Conservation (phyloP, 2,329 filamentous ascomycete genomes). For the Stagonosporopsis vannaccii region DNA sequence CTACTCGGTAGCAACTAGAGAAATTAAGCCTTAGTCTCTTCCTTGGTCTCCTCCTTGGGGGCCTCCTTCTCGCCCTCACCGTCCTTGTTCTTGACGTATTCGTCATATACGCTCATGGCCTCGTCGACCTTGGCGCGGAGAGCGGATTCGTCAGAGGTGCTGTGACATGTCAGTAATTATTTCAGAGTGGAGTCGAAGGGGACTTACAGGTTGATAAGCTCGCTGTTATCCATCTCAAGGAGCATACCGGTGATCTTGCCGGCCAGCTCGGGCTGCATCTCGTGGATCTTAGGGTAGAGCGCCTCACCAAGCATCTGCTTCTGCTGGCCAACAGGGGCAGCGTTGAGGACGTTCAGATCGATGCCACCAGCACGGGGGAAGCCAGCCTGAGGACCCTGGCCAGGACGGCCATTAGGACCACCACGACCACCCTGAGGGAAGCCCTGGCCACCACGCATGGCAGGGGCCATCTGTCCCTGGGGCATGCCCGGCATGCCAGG, state of each 20-base stretch:
- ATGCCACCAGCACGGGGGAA: conserved; percentile 52
- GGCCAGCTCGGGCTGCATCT: conserved; percentile 91
- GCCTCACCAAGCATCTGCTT: conserved; percentile 99
- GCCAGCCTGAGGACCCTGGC: conserved; percentile 39
- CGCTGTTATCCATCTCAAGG: conserved; percentile 96
- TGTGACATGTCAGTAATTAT: conserved; percentile 53
- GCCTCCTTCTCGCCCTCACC: conserved; percentile 49
- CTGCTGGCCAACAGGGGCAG: conserved; percentile 74
- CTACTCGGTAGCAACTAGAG: conserved; percentile 40
- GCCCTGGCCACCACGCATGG: conserved; percentile 52
- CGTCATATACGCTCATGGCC: conserved; percentile 95
- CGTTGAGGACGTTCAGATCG: conserved; percentile 60
- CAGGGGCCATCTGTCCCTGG: conserved; percentile 69
- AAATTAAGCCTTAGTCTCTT: conserved; percentile 54
- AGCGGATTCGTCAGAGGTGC: conserved; percentile 86
- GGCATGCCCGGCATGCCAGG: conserved; percentile 71
- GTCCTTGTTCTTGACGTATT: conserved; percentile 87
- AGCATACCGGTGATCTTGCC: conserved; percentile 99
- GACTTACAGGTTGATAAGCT: conserved; percentile 94
- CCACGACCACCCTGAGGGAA: conserved; percentile 51
- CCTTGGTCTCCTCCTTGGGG: conserved; percentile 55
- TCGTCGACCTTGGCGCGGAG: conserved; percentile 97
- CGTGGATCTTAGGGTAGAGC: conserved; percentile 98
- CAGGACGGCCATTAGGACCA: conserved; percentile 40
- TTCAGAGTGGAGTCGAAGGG: not conserved